Base-by-base conservation (phyloP, 1,284 basidiomycete genomes). In the Mycena sp. region DNA sequence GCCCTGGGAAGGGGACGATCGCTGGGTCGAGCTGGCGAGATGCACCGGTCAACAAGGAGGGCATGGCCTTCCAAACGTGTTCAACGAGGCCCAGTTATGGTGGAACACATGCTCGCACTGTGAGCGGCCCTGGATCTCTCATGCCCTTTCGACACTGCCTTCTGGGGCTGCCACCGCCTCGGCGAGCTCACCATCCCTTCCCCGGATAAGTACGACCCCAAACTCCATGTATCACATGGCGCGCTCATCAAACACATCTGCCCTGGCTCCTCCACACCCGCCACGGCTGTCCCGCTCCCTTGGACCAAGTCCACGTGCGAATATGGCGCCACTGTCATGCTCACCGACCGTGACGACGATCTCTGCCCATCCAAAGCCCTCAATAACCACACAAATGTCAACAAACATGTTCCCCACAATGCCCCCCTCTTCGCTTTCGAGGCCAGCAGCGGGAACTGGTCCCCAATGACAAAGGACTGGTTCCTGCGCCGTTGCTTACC, bases 301-400 rank as follows among this genome's bases (percentile, higher is more conserved):
- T 78, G 73, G 72, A 74, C 73, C 0, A 77, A 77, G 46, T 73
- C 74, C 0, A 72, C 72, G 6, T 61, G 68, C 17, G 61, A 69
- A 26, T 40, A 60, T 0, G 75, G 76, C 6, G 74, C 66, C 0
- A n/a, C 17, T 0, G 28, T 74, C n/a, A 52, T 68, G 29, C 53
- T 76, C 26, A n/a, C 73, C 0, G 64, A 62, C 1, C 54, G 68
- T 0, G 29, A 37, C 11, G 68, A 72, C 49, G 28, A 26, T 3
- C 61, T 74, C 5, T 75, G 74, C 61, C 75, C 75, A 0, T 54
- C 70, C 6, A 23, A 28, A 0, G 74, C 74, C 9, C 38, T 75
- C 9, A 17, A 72, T 53, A 74, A 76, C 46, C 52, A n/a, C n/a
- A n/a, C 72, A 0, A 0, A 9, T 0, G 49, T 73, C 40, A 75